phyloP scores from a whole-genome alignment of 305 asterid species.

The Fraxinus angustifolia region DNA sequence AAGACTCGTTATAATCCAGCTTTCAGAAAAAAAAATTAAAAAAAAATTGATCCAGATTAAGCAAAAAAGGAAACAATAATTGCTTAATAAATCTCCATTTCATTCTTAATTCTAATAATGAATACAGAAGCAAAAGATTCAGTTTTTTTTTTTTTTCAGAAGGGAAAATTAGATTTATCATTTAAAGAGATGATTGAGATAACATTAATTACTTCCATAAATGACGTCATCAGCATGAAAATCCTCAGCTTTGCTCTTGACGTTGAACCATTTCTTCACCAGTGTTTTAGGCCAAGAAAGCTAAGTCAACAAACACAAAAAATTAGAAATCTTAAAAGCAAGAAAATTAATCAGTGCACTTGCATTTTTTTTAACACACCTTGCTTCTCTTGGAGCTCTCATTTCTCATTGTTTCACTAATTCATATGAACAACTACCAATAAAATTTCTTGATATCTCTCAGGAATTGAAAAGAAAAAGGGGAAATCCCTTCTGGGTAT shows the following conservation, averaged over 20 bases:
- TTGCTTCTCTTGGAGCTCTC: conserved; percentile 77
- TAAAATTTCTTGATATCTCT: conserved; percentile 15
- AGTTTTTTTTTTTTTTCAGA: background rate
- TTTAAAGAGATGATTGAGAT: conserved; percentile 15
- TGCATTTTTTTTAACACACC: conserved; percentile 32
- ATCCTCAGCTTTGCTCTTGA: conserved; percentile 72
- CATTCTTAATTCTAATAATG: background rate
- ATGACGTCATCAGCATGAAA: conserved; percentile 84
- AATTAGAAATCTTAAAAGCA: conserved; percentile 26
- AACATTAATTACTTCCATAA: conserved; percentile 42
- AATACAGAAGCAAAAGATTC: background rate
- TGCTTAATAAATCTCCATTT: background rate
- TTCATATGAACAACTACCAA: conserved; percentile 35
- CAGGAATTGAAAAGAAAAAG: background rate
- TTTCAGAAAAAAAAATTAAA: conserved; percentile 6
- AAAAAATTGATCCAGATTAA: conserved; percentile 18
- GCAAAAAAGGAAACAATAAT: background rate
- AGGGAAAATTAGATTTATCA: conserved; percentile 12
- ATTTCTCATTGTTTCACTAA: conserved; percentile 85
- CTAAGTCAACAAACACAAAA: conserved; percentile 32
- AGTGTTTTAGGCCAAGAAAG: conserved; percentile 83
- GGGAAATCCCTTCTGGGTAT: background rate
- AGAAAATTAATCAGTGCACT: conserved; percentile 33
- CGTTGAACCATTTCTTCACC: conserved; percentile 90
- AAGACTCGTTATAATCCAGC: conserved; percentile 21